Conservation (phyloP, 345 rosid genomes). For the Pseudoturritis turrita region DNA sequence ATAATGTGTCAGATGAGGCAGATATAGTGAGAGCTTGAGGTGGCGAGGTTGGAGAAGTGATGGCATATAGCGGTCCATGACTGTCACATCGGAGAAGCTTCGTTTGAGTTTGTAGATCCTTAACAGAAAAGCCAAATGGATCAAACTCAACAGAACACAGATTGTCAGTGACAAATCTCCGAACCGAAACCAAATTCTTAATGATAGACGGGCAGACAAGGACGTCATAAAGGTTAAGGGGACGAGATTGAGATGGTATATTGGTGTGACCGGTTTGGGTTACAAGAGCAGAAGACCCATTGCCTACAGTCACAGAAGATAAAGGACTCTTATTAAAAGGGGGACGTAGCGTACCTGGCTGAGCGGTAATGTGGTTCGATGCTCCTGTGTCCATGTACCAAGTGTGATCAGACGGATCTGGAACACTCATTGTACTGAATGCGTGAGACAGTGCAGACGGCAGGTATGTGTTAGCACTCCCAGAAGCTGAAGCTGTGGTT, state of each 20-base stretch:
- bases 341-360: background rate
- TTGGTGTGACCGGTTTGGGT: background rate
- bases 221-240: background rate
- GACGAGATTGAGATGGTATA: background rate
- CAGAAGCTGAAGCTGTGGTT: too few relatives aligned
- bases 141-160: background rate
- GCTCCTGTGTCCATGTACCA: background rate
- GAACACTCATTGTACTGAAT: background rate
- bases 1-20: rapidly evolving
- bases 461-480: too few relatives aligned
- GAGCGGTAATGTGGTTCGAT: background rate
- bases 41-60: background rate
- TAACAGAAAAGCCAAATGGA: background rate
- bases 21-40: background rate
- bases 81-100: background rate
- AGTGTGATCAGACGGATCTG: background rate
- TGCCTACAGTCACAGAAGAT: background rate
- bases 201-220: background rate
- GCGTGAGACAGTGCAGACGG: background rate
- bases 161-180: background rate
- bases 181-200: background rate
- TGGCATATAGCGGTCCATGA: background rate
- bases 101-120: background rate
- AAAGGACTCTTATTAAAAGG: background rate
- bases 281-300: background rate